Evolutionary conservation across 2,329 filamentous ascomycete species (phyloP).

Genomic region (Phaeosphaeriaceae sp.): DNA sequence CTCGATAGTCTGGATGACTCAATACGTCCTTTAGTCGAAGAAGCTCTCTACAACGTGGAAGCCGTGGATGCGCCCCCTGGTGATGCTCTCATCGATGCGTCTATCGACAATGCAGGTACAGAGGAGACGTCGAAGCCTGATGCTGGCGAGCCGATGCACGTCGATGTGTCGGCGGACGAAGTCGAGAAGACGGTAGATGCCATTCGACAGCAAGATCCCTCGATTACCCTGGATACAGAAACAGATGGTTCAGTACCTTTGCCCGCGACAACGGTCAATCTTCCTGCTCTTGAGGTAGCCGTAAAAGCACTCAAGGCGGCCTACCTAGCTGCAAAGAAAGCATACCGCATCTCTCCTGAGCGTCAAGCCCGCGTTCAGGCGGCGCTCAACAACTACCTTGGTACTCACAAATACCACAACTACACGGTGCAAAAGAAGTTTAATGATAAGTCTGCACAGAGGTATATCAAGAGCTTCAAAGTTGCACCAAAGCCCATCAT

Average conservation of each 20-base stretch:
- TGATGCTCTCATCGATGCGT: constrained; percentile 46
- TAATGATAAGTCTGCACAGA: constrained; percentile 82
- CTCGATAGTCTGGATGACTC: constrained; percentile 67
- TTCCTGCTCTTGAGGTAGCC: constrained; percentile 50
- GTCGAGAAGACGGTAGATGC: constrained; percentile 31
- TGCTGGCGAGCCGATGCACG: constrained; percentile 12
- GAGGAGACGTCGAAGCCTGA: constrained; percentile 15
- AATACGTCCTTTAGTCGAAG: constrained; percentile 67
- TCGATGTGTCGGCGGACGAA: constrained; percentile 17
- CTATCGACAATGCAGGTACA: constrained; percentile 23
- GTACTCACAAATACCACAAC: constrained; percentile 94
- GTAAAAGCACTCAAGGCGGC: constrained; percentile 72
- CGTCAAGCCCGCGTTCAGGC: constrained; percentile 79
- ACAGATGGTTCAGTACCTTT: constrained; percentile 40
- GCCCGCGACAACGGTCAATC: constrained; percentile 32
- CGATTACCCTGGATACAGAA: constrained; percentile 30
- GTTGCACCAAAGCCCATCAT: constrained; percentile 71
- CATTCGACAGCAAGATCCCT: constrained; percentile 35
- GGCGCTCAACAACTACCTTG: constrained; percentile 76
- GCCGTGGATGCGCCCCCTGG: constrained; percentile 30
- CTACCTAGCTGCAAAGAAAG: constrained; percentile 81
- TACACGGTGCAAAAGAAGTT: constrained; percentile 91
- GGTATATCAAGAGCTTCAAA: constrained; percentile 90
- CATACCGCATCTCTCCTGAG: constrained; percentile 77
- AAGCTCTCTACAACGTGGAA: constrained; percentile 61